Evolutionary conservation across 1,284 basidiomycete genomes (phyloP), one percentile per base, ranked within the genome.

Genomic region (Anthracocystis setariae): DNA sequence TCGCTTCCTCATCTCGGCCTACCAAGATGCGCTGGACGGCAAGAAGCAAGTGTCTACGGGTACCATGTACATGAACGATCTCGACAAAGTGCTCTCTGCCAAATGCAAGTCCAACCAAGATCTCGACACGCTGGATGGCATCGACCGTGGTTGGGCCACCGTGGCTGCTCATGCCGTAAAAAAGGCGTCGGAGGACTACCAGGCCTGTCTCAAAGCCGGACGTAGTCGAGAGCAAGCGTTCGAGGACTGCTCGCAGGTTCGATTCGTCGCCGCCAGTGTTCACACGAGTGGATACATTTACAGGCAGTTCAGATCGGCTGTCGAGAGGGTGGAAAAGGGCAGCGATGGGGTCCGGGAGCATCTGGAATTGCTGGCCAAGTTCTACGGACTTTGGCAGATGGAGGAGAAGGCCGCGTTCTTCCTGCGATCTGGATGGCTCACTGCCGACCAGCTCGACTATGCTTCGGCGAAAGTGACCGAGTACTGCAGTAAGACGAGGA

Each of bases 361-460:
- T 40, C 72, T 82, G 27, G 62, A 74, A 46, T 52, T 76, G 35
- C 50, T 82, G 25, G 65, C 67, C 46, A 74, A 68, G 38, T 73
- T 82, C 55, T 82, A 82, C 60, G 81, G 86, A n/a, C 80, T 86
- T 13, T 87, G 86, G 86, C 84, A 86, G 76, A 85, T 87, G 72
- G 87, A 88, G 77, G 86, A 87, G 84, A 86, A 87, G 80, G 86
- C 85, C 44, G 85, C 84, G 29, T 84, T 85, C 74, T 87, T 87
- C 84, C 82, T 88, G 27, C 78, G 78, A 42, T 76, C 73, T 60
- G 85, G 85, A 51, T 87, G 85, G 83, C 84, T 86, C 57, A 79
- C 75, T 18, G 76, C 82, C 12, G 69, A 80, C 33, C 85, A 86
- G 69, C 83, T 86, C 58, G 86, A 87, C 79, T 78, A 78, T 48